Evolutionary conservation across 2,329 filamentous ascomycete species (phyloP).

Genomic region (Sarocladium brachiariae): DNA sequence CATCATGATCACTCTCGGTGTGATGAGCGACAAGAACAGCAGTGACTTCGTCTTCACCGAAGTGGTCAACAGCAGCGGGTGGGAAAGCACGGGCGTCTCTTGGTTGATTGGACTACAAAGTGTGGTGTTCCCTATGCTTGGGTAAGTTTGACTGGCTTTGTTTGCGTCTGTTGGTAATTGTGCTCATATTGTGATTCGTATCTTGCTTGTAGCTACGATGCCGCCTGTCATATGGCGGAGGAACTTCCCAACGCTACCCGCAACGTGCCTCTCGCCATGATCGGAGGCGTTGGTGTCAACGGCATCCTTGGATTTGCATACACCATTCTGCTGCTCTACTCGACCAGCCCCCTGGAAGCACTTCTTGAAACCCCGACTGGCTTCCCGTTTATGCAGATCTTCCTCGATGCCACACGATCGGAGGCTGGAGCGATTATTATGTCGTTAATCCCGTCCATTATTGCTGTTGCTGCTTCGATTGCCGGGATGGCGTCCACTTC

Average conservation of each 20-base stretch:
- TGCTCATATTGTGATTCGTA: no score
- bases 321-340: slow-evolving; percentile 35
- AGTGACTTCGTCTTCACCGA: slow-evolving; percentile 25
- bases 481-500: slow-evolving; percentile 29
- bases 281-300: slow-evolving; percentile 31
- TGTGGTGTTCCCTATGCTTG: slow-evolving; percentile 26
- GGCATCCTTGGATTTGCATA: slow-evolving; percentile 29
- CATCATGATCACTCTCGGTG: slow-evolving; percentile 21
- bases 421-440: slow-evolving; percentile 20
- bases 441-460: slow-evolving; percentile 20
- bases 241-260: slow-evolving; percentile 26
- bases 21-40: slow-evolving; percentile 24
- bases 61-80: slow-evolving; percentile 25
- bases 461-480: slow-evolving; percentile 23
- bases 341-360: slow-evolving; percentile 28
- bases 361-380: slow-evolving; percentile 33
- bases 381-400: slow-evolving; percentile 37
- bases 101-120: slow-evolving; percentile 27
- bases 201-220: slow-evolving; percentile 21
- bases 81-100: slow-evolving; percentile 23
- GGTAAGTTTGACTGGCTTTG: no score
- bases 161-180: no score
- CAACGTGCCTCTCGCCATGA: slow-evolving; percentile 31
- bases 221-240: slow-evolving; percentile 26
- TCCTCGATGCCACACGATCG: slow-evolving; percentile 22